Percentiles rank a stretch among this genome's conserved stretches.
Conservation (phyloP, 192 early-diverging fungal species). For the Radiomyces spectabilis region DNA sequence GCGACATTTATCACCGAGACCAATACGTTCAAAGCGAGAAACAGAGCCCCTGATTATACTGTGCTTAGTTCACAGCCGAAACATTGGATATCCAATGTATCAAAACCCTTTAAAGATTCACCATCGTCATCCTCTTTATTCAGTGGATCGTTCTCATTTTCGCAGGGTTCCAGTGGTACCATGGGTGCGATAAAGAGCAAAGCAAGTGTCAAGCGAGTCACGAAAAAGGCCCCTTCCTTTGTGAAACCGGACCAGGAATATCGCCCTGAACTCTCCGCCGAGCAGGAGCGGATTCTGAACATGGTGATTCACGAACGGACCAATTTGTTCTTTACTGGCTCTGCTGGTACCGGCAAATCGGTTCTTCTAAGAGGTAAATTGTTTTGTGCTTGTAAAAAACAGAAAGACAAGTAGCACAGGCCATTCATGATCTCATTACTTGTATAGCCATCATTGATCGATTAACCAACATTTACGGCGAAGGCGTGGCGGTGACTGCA, state of each 20-base stretch:
- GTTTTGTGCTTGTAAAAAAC: neutral
- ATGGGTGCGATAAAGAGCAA: too few species aligned
- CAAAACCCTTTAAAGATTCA: too few species aligned
- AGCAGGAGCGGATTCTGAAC: conserved; percentile 55
- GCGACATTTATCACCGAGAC: too few species aligned
- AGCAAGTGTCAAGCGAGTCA: too few species aligned
- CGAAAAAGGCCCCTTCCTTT: too few species aligned
- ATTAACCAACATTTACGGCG: conserved; percentile 22
- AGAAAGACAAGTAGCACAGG: neutral
- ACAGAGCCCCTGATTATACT: too few species aligned
- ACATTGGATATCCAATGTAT: too few species aligned
- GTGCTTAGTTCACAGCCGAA: too few species aligned
- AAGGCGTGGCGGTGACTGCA: conserved; percentile 52
- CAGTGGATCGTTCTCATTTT: too few species aligned
- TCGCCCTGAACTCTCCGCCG: conserved; percentile 25
- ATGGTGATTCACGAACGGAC: conserved; percentile 43
- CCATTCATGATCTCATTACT: neutral
- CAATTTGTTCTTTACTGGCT: conserved; percentile 72
- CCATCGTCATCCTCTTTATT: too few species aligned
- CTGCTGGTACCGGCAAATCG: conserved; percentile 58
- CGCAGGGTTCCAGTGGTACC: too few species aligned
- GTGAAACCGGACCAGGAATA: neutral
- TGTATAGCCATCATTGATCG: conserved; percentile 29
- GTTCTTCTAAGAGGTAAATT: conserved; percentile 34
- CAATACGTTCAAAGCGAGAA: too few species aligned